Base-by-base conservation (phyloP, 2,329 filamentous ascomycete genomes). In the Alternaria solani region DNA sequence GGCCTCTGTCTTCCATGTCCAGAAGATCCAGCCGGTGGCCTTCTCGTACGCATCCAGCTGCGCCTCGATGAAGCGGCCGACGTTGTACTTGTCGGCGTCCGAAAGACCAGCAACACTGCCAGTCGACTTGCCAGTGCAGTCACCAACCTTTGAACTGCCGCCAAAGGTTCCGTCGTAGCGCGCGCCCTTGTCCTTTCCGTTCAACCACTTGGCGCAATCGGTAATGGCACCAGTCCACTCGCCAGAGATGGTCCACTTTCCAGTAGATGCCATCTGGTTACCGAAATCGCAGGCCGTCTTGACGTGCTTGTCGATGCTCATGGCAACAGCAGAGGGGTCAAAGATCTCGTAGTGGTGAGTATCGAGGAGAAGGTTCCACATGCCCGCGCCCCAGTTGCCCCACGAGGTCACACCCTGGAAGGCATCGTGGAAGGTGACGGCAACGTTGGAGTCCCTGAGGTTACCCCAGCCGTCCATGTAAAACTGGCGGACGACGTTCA, bases 271-370 rank as follows among this genome's bases (percentile, higher is more conserved):
- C 82, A 84, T 84, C 57, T 79, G 73, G 34, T 61, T 73, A 44
- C 82, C 82, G 62, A 82, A 83, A 49, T 69, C 73, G 66, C 81
- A 83, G 2, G 81, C 82, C 16, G 74, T 78, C 28, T 62, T 71
- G 63, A 83, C 64, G 62, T 83, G 82, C 9, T 77, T 70, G 18
- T 71, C 65, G 34, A 77, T 69, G 62, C 74, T 76, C 75, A 79
- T 75, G 46, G 72, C 56, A 5, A 84, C 72, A 18, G 71, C 66
- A 16, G 69, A 71, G 39, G 69, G 69, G 68, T 79, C 76, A 65
- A 84, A 84, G 59, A 84, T 76, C 62, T 84, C 78, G 73, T 84
- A 84, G 70, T 81, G 79, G 51, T 84, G 81, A 3, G 81, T 83
- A 62, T 84, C 82, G 49, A 83, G 75, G 36, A 83, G 64, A 18